Base-by-base conservation (phyloP, 176 grass and related monocot species). In the maize (Zea mays) region DNA sequence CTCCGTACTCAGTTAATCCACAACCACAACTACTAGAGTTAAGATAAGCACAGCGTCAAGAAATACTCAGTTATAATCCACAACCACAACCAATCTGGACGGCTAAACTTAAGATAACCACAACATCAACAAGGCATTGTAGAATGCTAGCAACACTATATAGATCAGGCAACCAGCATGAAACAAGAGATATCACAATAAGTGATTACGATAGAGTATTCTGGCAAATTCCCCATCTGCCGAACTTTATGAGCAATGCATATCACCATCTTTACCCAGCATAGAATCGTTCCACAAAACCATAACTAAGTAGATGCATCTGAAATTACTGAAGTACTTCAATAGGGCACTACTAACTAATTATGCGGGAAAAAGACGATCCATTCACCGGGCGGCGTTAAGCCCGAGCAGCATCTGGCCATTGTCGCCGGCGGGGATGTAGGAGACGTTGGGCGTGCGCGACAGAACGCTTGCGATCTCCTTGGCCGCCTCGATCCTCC, bases 401-500 rank as follows among this genome's bases (percentile, higher is more conserved):
- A 97, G 76, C 6, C 91, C 82, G 3, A 97, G 80, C 17, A 97
- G 91, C 89, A 97, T 92, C 67, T 92, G 79, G 41, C 81, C 62
- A 39, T 82, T 88, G 17, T 71, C 38, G 49, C 85, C 77, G 2
- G 81, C 65, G 1, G 94, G 94, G 54, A 97, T 74, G 81, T 94
- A 97, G 10, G 76, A 86, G 33, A 94, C 62, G 47, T 92, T 94
- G 64, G 89, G 91, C 0, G 94, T 82, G 58, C 80, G 88, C 20
- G 89, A 75, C 7, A 97, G 76, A 11, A 80, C 79, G 7, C 8
- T 47, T 2, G 91, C 91, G 33, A 97, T 97, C 83, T 97, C 89
- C 76, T 89, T 93, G 39, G 94, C 89, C 3, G 91, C 89, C 65
- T 97, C 91, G 69, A 97, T 97, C 55, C 91, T 88, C 80, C 94